Conservation (phyloP, 305 asterid species). For the Caryopteris hybrid region DNA sequence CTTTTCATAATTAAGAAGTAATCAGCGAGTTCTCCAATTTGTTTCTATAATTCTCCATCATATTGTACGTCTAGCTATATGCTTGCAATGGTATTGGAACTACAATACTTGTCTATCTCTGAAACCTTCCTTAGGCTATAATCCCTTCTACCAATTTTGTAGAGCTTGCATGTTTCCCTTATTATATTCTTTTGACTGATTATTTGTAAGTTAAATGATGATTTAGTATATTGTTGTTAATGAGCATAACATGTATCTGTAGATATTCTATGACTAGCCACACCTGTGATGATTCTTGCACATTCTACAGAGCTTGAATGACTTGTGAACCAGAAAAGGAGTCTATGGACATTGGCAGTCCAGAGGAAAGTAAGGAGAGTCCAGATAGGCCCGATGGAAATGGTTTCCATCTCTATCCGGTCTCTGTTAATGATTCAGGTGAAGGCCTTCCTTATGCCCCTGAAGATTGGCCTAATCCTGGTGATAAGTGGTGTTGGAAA, state of each 20-base stretch:
- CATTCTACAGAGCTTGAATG: conserved; percentile 26
- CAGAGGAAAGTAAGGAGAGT: conserved; percentile 35
- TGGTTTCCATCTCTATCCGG: conserved; percentile 53
- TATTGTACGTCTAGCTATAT: background rate
- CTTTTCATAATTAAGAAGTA: background rate
- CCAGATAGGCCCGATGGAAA: conserved; percentile 24
- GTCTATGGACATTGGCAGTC: conserved; percentile 51
- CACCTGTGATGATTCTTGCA: conserved; percentile 1
- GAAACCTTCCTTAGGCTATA: no score
- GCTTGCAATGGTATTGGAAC: background rate
- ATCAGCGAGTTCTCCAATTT: background rate
- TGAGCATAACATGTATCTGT: background rate
- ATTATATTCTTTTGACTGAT: background rate
- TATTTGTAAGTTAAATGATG: background rate
- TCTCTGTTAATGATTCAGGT: conserved; percentile 43
- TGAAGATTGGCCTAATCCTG: conserved; percentile 71
- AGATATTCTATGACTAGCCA: background rate
- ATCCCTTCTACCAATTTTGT: no score
- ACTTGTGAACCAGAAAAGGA: conserved; percentile 18
- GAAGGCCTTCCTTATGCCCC: conserved; percentile 92
- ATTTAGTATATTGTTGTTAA: background rate
- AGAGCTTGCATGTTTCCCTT: no score
- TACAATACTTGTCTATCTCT: no score
- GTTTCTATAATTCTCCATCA: background rate
- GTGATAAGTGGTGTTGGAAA: conserved; percentile 89